Conservation (phyloP, 2,329 filamentous ascomycete species). For the Microdochium trichocladiopsis region DNA sequence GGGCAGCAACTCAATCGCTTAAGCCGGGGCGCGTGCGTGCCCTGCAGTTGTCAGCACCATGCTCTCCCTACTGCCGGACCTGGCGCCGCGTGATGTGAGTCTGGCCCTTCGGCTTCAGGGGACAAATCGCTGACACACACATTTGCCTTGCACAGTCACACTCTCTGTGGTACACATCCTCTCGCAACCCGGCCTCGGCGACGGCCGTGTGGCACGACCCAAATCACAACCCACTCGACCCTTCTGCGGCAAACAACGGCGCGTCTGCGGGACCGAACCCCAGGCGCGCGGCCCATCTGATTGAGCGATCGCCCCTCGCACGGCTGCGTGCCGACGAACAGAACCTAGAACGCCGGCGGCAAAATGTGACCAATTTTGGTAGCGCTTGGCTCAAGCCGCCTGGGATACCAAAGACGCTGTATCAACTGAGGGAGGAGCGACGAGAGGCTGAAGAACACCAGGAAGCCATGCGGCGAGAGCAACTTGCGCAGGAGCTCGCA, state of each 20-base stretch:
- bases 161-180: slow-evolving; percentile 66
- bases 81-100: slow-evolving; percentile 64
- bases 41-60: slow-evolving; percentile 27
- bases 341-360: slow-evolving; percentile 66
- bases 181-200: slow-evolving; percentile 38
- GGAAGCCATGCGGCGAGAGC: slow-evolving; percentile 64
- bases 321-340: slow-evolving; percentile 71
- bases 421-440: slow-evolving; percentile 84
- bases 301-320: slow-evolving; percentile 57
- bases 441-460: slow-evolving; percentile 83
- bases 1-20: background rate
- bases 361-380: slow-evolving; percentile 81
- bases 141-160: slow-evolving; percentile 46
- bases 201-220: slow-evolving; percentile 23
- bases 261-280: slow-evolving; percentile 18
- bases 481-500: slow-evolving; percentile 66
- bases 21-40: background rate
- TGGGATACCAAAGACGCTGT: slow-evolving; percentile 80
- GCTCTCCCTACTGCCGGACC: slow-evolving; percentile 58
- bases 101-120: slow-evolving; percentile 3
- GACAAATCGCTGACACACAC: slow-evolving; percentile 12
- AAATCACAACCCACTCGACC: slow-evolving; percentile 20
- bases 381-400: slow-evolving; percentile 86
- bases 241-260: slow-evolving; percentile 9
- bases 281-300: slow-evolving; percentile 27